A percentile compares a stretch with the other conserved stretches of the same genome.
Conservation (phyloP, 2,329 filamentous ascomycete genomes). For the Nannizzia gypsea region DNA sequence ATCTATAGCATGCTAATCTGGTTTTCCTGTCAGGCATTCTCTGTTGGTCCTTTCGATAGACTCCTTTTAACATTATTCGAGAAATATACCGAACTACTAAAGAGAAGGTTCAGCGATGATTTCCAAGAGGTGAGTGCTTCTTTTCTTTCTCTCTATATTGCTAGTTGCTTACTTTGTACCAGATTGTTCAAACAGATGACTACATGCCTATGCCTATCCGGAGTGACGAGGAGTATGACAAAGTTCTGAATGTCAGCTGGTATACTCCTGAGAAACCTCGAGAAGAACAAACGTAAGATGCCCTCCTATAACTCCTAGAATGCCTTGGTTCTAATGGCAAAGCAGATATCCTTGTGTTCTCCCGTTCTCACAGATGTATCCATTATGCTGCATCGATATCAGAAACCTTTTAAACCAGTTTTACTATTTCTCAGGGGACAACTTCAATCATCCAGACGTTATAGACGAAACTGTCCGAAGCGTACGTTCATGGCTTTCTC, state of each 20-base stretch:
- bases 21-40: constrained; percentile 71
- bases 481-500: constrained; percentile 32
- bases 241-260: constrained; percentile 93
- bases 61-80: constrained; percentile 83
- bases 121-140: constrained; percentile 62
- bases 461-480: constrained; percentile 85
- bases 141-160: background rate
- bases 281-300: constrained; percentile 60
- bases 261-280: constrained; percentile 71
- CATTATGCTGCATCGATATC: constrained; percentile 94
- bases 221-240: constrained; percentile 80
- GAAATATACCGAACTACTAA: constrained; percentile 85
- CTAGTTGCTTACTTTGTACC: background rate
- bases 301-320: background rate
- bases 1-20: background rate
- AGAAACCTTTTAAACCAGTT: constrained; percentile 96
- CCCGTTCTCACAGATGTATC: constrained; percentile 98
- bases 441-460: constrained; percentile 78
- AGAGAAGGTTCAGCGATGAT: constrained; percentile 83
- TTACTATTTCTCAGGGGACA: constrained; percentile 92
- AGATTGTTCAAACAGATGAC: constrained; percentile 77
- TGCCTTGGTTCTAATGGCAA: constrained; percentile 1
- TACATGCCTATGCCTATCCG: constrained; percentile 99
- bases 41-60: constrained; percentile 66
- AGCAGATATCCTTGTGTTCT: constrained; percentile 84